Base-by-base conservation (phyloP, 371 early-diverging fungal species). In the Mortierella sp. region DNA sequence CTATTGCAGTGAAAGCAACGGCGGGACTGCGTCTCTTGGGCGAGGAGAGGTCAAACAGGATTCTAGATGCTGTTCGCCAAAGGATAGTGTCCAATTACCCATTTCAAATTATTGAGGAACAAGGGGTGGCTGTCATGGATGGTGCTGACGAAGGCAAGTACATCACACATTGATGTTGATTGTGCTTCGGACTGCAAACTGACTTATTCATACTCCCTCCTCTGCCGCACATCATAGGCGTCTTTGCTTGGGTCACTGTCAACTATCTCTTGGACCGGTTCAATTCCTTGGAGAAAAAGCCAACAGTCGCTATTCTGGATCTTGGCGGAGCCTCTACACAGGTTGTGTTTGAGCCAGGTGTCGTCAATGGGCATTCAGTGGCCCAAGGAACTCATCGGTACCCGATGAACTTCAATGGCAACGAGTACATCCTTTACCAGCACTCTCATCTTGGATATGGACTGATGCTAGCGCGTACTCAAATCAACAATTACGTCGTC, bases 181-280 rank as follows among this genome's bases (percentile, higher is more conserved):
- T 40, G 37, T 29, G 17, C 19, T 19, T 54, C 21, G 9, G 7
- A 9, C 19, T 9, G 1, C 16, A 17, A 13, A n/a, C n/a, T n/a
- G n/a, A n/a, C n/a, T n/a, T n/a, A n/a, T n/a, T n/a, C n/a, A n/a
- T n/a, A n/a, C 34, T 34, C 34, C 10, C 34, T 10, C 4, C 34
- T 34, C 10, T 10, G 34, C 10, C 34, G 10, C 34, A 25, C 25
- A 25, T 22, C 50, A 1, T 56, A 90, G 91, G 96, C 43, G 92
- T 97, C 7, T 98, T 86, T 83, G 97, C 98, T 12, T 98, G 98
- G 98, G 94, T 98, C 58, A 97, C 98, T 0, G 95, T 97, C 52
- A 98, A 98, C 77, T 97, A 93, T 70, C 82, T 98, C 14, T 82
- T 96, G 21, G 85, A 82, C 3, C 83, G 84, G 27, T 66, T 92